phyloP scores from a whole-genome alignment of 2,329 filamentous ascomycete genomes.

The Aspergillus sp. region DNA sequence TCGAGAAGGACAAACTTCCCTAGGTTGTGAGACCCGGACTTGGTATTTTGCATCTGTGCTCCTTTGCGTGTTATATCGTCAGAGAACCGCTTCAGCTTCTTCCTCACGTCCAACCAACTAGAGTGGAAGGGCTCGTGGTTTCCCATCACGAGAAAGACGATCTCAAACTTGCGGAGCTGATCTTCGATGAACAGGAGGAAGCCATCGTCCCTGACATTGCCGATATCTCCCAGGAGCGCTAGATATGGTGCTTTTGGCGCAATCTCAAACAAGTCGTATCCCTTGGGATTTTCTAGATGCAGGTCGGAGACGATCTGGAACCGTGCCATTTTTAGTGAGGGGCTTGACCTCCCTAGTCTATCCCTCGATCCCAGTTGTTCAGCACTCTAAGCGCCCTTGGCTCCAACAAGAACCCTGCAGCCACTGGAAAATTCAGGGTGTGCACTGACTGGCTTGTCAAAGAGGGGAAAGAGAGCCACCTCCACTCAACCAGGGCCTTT shows the following conservation, averaged over 20 bases:
- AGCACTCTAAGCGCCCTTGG: conserved; percentile 5
- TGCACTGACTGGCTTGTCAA: background rate
- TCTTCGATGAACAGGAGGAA: conserved; percentile 50
- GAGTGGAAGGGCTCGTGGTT: conserved; percentile 59
- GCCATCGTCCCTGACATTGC: conserved; percentile 47
- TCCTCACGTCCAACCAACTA: conserved; percentile 29
- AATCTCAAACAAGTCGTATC: conserved; percentile 56
- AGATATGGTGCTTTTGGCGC: conserved; percentile 52
- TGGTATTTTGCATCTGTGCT: background rate
- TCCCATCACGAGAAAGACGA: conserved; percentile 56
- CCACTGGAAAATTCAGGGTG: background rate
- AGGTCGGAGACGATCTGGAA: conserved; percentile 60
- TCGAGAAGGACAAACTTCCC: conserved; percentile 47
- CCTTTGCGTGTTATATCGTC: conserved; percentile 19
- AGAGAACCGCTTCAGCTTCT: conserved; percentile 27
- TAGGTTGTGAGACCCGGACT: conserved; percentile 13
- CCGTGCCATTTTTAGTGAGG: conserved; percentile 18
- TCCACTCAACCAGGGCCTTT: conserved; percentile 72
- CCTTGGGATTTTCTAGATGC: conserved; percentile 54
- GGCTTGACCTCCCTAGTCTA: background rate
- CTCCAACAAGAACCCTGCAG: background rate
- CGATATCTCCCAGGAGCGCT: conserved; percentile 61
- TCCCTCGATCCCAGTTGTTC: background rate
- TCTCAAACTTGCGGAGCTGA: conserved; percentile 52
- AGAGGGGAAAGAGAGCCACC: background rate